These are phyloP conservation scores for Annona squamosa DNA, from an alignment of 164 flowering plant genomes.

Conservation along the genomic window DNA sequence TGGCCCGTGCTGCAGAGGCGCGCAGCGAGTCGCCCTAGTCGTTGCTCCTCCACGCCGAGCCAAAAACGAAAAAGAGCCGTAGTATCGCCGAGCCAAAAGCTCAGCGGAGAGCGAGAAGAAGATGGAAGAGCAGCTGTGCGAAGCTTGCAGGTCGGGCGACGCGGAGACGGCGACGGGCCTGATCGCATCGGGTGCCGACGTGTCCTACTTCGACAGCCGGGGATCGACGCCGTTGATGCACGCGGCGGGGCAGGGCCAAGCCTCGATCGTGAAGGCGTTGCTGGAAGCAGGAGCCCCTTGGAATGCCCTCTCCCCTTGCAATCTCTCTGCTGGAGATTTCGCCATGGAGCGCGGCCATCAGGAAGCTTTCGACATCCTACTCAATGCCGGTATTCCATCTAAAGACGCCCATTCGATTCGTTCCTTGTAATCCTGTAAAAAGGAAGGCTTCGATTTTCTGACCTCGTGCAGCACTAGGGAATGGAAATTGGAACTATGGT, in stretches of 20 bases:
- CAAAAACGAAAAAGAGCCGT: no score
- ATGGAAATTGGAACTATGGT: no score
- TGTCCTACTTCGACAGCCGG: conserved; percentile 58
- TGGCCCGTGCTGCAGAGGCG: no score
- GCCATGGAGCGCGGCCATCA: conserved; percentile 86
- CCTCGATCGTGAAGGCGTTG: conserved; percentile 37
- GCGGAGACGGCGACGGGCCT: conserved; percentile 48
- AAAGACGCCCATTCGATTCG: no score
- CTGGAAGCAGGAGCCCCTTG: conserved; percentile 78
- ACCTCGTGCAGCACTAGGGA: no score
- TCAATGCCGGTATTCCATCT: conserved; percentile 61
- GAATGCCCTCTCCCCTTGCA: conserved; percentile 84
- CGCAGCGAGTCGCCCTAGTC: no score
- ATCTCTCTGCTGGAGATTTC: conserved; percentile 85
- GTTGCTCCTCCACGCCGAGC: neutral
- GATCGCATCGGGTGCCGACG: conserved; percentile 59
- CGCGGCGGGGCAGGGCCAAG: conserved; percentile 74
- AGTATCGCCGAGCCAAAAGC: neutral
- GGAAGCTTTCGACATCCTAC: conserved; percentile 71
- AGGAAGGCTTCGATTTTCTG: no score
- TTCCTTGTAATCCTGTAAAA: no score
- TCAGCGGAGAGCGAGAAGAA: neutral
- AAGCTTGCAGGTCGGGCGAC: conserved; percentile 45
- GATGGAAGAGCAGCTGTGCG: conserved; percentile 3
- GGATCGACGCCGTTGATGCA: conserved; percentile 89